Percentiles rank a stretch among this genome's conserved stretches.
These are phyloP conservation scores for Malus hybrid DNA, from an alignment of 331 rosid genomes.

Conservation along the genomic window DNA sequence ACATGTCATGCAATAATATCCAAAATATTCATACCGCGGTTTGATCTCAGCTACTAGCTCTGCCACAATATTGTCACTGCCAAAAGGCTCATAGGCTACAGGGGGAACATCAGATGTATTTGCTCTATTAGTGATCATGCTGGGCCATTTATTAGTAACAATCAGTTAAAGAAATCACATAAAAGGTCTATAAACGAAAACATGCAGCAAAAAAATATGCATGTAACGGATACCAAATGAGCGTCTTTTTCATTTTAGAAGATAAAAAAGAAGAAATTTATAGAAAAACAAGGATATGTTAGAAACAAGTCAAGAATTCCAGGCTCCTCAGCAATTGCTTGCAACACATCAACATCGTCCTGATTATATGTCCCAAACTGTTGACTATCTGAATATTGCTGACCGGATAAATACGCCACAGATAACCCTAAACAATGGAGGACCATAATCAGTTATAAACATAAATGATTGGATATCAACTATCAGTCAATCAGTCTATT, in stretches of 20 bases:
- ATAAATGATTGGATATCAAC: background rate
- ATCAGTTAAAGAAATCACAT: constrained; percentile 45
- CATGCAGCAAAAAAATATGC: background rate
- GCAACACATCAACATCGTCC: constrained; percentile 82
- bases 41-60: constrained; percentile 90
- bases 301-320: constrained; percentile 69
- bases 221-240: background rate
- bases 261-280: background rate
- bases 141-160: constrained; percentile 91
- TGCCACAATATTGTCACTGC: constrained; percentile 56
- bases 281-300: constrained; percentile 70
- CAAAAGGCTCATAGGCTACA: constrained; percentile 49
- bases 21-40: constrained; percentile 59
- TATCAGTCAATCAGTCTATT: background rate
- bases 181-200: constrained; percentile 10
- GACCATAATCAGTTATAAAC: constrained; percentile 4
- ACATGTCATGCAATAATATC: constrained; percentile 6
- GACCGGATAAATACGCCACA: constrained; percentile 80
- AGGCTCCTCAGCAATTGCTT: constrained; percentile 94
- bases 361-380: constrained; percentile 74
- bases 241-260: background rate
- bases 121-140: constrained; percentile 55
- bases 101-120: constrained; percentile 50
- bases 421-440: constrained; percentile 46
- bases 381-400: constrained; percentile 42